Base-by-base conservation (phyloP, 2,329 filamentous ascomycete species). In the Monilinia aucupariae region DNA sequence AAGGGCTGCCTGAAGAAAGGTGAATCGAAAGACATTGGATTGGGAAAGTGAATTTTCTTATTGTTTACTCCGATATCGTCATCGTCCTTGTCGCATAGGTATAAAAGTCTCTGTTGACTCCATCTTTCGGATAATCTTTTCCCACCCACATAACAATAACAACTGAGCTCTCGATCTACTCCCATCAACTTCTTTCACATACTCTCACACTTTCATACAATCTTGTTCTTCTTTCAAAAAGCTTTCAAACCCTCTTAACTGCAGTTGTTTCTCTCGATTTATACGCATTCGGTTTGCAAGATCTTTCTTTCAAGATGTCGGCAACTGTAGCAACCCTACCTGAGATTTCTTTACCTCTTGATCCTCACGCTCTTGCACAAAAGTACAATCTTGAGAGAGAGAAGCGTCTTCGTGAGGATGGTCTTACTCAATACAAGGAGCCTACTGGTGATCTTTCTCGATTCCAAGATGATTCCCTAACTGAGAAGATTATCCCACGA, bases 401-500 rank as follows among this genome's bases (percentile, higher is more conserved):
- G 45, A 62, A 59, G 53, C 41, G 61, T 25, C 20, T 62, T 12
- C 61, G 61, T 45, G 61, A 34, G 32, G 61, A 62, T 45, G 61
- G 61, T 15, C 53, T 58, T 17, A 58, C 53, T 34, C 61, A 62
- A 34, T 62, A 62, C 54, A 58, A 59, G 48, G 61, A 62, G 39
- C 52, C 61, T 12, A 56, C 37, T 15, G 61, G 61, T 9, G n/a
- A 51, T 27, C 41, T 62, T 43, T 27, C 32, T 7, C 34, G 43
- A 15, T 62, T 62, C 6, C 43, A 62, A 50, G 61, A 50, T 32
- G 61, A 62, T 51, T 27, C 45, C 9, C 22, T 59, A 2, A 39
- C 34, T 32, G 53, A 59, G 5, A 25, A 27, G 25, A 62, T 59
- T 17, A 15, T 45, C 12, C 37, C 47, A 39, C 45, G 61, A 15